Evolutionary conservation across 1,139 yeast genomes (phyloP).

Genomic region (Suhomyces taliae): DNA sequence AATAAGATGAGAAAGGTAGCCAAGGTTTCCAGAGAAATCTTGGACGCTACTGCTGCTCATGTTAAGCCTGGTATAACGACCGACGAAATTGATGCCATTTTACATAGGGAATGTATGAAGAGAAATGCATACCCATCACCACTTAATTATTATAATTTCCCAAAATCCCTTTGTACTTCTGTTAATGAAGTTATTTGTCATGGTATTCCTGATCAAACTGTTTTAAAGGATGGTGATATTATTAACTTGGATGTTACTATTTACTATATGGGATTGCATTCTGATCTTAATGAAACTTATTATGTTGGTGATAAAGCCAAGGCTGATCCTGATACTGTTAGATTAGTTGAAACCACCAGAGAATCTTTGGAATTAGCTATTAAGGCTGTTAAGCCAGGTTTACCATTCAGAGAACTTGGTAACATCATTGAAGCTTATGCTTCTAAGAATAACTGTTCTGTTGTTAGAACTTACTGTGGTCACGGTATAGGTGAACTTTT

Average conservation of each 20-base stretch:
- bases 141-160: constrained; percentile 89
- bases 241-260: constrained; percentile 87
- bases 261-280: constrained; percentile 84
- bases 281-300: constrained; percentile 95
- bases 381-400: constrained; percentile 85
- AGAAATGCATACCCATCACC: constrained; percentile 96
- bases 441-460: constrained; percentile 72
- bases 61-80: constrained; percentile 89
- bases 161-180: constrained; percentile 90
- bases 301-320: constrained; percentile 92
- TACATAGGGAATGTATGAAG: constrained; percentile 85
- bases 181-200: constrained; percentile 95
- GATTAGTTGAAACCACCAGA: constrained; percentile 91
- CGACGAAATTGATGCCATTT: constrained; percentile 84
- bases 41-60: constrained; percentile 84
- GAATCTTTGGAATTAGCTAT: constrained; percentile 87
- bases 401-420: constrained; percentile 84
- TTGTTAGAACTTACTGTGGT: constrained; percentile 89
- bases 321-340: constrained; percentile 69
- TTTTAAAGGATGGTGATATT: constrained; percentile 90
- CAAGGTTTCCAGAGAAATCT: constrained; percentile 77
- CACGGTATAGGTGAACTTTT: constrained; percentile 88
- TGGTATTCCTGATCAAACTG: constrained; percentile 92
- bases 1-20: constrained; percentile 74
- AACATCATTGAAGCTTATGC: constrained; percentile 89